Evolutionary conservation across 768 basidiomycete species (phyloP), one percentile per base, ranked within the genome.

Genomic region (Phanerochaete carnosa): DNA sequence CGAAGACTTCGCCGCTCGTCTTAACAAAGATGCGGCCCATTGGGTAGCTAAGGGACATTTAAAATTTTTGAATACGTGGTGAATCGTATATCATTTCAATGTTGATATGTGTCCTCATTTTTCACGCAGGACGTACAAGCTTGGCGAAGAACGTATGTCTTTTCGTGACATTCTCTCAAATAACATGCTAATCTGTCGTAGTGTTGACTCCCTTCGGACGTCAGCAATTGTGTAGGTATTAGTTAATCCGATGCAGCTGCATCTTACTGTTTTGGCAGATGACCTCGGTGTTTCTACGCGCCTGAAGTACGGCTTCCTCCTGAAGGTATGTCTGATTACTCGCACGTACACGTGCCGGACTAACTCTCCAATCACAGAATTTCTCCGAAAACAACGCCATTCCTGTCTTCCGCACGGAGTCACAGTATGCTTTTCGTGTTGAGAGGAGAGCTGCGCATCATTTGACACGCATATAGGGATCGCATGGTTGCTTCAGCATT

Each of bases 141-240:
- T 98, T 2, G 95, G 95, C 15, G 87, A 88, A 76, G 95, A 97
- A 77, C 76, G 89, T 90, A 65, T 61, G 39, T 43, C 39, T 35
- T n/a, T n/a, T 47, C 28, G 43, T 43, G 52, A 16, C 15, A 16
- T 33, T 25, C 11, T n/a, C 16, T n/a, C 45, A 37, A 15, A 19
- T n/a, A 45, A 8, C 61, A n/a, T n/a, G n/a, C n/a, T n/a, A n/a
- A n/a, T n/a, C n/a, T n/a, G n/a, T n/a, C n/a, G n/a, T 60, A 90
- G 88, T 92, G 30, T 75, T 95, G 61, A 94, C 94, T 22, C 92
- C 94, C 0, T 95, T 95, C 63, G 94, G 94, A 51, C 78, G 94
- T 51, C 86, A 91, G 66, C 94, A 97, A 65, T 75, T 95, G 4
- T 95, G 88, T 90, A 60, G 59, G 87, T 75, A 9, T 32, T 28